Conservation (phyloP, 1,139 yeast genomes). For the Yamadazyma dushanensis region DNA sequence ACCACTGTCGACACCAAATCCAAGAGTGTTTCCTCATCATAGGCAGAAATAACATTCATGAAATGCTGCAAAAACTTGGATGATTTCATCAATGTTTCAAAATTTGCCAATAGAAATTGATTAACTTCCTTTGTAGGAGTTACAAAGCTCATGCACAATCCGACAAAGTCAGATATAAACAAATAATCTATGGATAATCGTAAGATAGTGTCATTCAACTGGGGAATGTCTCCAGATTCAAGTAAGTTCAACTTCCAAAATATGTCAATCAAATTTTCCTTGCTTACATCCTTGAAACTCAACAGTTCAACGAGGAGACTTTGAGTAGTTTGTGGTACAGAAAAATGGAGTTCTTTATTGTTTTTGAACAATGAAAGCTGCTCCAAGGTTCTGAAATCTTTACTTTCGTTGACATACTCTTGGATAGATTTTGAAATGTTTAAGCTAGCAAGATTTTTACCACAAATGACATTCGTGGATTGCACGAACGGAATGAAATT, state of each 20-base stretch:
- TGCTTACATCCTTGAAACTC: constrained; percentile 3
- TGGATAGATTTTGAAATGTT: constrained; percentile 50
- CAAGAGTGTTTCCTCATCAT: not conserved
- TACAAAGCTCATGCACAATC: constrained; percentile 11
- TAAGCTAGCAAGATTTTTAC: constrained; percentile 47
- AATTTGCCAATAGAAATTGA: constrained; percentile 11
- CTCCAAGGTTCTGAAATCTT: constrained; percentile 11
- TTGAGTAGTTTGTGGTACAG: constrained; percentile 6
- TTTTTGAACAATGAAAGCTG: constrained; percentile 15
- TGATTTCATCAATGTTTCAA: constrained; percentile 20
- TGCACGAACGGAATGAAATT: constrained; percentile 53
- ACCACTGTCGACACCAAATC: constrained; percentile 10
- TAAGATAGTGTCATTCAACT: constrained; percentile 4
- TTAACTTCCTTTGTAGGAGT: constrained; percentile 1
- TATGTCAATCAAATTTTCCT: constrained; percentile 10
- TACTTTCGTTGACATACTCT: constrained; percentile 42
- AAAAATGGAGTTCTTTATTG: constrained; percentile 9
- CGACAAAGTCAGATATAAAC: constrained; percentile 14
- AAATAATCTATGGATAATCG: constrained; percentile 7
- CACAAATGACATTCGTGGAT: constrained; percentile 40
- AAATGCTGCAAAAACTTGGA: constrained; percentile 23
- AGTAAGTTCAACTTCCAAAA: constrained; percentile 17
- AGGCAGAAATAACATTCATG: constrained; percentile 14
- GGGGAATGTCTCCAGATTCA: not conserved
- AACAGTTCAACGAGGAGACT: constrained; percentile 4